Conservation (phyloP, 441 rosid species). For the Arabidopsis hybrid region DNA sequence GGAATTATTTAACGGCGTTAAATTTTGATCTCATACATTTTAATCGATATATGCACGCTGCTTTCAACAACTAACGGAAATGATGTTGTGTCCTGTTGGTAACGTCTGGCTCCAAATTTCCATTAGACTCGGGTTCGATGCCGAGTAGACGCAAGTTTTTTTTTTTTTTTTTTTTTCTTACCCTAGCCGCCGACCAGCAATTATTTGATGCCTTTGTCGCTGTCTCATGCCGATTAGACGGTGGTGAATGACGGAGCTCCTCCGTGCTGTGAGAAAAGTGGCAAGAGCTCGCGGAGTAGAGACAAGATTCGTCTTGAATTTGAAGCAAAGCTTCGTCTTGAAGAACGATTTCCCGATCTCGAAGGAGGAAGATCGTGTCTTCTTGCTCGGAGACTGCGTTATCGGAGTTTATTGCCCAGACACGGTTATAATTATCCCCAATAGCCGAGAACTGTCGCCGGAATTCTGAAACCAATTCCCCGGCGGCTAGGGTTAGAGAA, state of each 20-base stretch:
- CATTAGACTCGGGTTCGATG: too few species aligned
- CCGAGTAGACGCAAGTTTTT: too few species aligned
- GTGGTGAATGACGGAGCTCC: constrained; percentile 88
- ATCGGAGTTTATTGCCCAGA: constrained; percentile 35
- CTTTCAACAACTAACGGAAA: too few species aligned
- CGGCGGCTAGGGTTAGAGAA: constrained; percentile 42
- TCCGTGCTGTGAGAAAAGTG: constrained; percentile 90
- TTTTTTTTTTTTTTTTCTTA: too few species aligned
- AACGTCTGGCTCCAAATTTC: too few species aligned
- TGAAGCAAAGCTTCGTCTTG: constrained; percentile 90
- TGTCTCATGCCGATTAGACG: constrained; percentile 79
- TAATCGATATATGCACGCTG: too few species aligned
- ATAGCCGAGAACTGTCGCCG: constrained; percentile 68
- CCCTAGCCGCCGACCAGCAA: too few species aligned
- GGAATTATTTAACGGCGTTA: too few species aligned
- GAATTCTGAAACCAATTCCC: constrained; percentile 62
- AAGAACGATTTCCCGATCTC: constrained; percentile 81
- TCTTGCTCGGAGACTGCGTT: constrained; percentile 73
- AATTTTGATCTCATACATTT: too few species aligned
- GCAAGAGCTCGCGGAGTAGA: constrained; percentile 63
- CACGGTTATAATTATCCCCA: constrained; percentile 67
- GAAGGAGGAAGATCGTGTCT: constrained; percentile 49
- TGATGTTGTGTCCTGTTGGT: too few species aligned
- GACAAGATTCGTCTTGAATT: constrained; percentile 81
- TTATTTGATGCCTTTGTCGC: constrained; percentile 25